Evolutionary conservation across 2,329 filamentous ascomycete species (phyloP).

Genomic region (Fusarium sp.): DNA sequence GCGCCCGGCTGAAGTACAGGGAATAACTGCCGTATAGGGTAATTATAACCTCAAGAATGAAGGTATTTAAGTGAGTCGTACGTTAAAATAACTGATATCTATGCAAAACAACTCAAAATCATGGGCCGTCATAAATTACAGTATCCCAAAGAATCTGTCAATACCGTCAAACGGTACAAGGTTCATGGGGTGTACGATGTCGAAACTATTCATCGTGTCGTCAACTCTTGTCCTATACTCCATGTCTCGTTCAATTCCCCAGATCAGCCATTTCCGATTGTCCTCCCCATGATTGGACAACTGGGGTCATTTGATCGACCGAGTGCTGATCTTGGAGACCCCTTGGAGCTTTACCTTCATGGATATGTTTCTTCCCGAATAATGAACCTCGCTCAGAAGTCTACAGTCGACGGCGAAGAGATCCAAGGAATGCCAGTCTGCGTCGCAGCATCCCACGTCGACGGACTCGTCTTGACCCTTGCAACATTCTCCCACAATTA

Average conservation of each 20-base stretch:
- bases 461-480: constrained; percentile 82
- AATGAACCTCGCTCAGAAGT: constrained; percentile 67
- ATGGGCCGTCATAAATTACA: constrained; percentile 58
- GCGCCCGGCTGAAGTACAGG: background rate
- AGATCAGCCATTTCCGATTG: constrained; percentile 76
- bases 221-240: constrained; percentile 80
- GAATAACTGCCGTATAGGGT: constrained; percentile 13
- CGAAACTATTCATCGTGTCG: constrained; percentile 76
- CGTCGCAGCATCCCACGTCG: constrained; percentile 77
- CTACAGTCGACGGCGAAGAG: background rate
- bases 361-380: constrained; percentile 85
- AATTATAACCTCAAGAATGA: constrained; percentile 13
- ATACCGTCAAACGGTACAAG: constrained; percentile 75
- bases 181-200: constrained; percentile 76
- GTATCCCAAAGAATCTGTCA: constrained; percentile 72
- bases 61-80: constrained; percentile 3
- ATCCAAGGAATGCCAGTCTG: constrained; percentile 73
- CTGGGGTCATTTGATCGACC: constrained; percentile 77
- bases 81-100: background rate
- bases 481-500: constrained; percentile 85
- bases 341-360: constrained; percentile 82
- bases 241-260: constrained; percentile 80
- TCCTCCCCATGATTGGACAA: constrained; percentile 87
- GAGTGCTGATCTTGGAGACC: constrained; percentile 70
- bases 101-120: background rate